Percentiles rank a stretch among this genome's conserved stretches.
Conservation (phyloP, 2,329 filamentous ascomycete species). For the Cytospora chrysosperma region DNA sequence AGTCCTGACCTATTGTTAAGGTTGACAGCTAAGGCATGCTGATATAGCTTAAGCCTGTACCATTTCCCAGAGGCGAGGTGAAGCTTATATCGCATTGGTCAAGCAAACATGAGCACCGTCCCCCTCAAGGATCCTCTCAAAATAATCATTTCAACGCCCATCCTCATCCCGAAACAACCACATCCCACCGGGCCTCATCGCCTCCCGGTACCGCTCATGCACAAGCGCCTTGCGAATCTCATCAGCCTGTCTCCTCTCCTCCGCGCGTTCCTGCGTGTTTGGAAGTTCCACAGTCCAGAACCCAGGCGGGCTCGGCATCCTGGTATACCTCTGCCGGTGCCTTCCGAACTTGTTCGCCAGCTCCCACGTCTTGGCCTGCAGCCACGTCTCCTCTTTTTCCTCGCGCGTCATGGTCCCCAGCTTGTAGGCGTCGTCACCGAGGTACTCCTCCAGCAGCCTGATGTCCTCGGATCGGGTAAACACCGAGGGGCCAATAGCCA, state of each 20-base stretch:
- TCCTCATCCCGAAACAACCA: slow-evolving; percentile 84
- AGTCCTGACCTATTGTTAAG: too few species aligned
- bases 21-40: too few species aligned
- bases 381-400: slow-evolving; percentile 65
- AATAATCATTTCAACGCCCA: slow-evolving; percentile 14
- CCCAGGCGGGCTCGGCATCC: slow-evolving; percentile 73
- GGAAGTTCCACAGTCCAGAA: slow-evolving; percentile 94
- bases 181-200: slow-evolving; percentile 70
- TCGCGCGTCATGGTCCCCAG: slow-evolving; percentile 55
- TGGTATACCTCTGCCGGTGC: slow-evolving; percentile 72
- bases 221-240: slow-evolving; percentile 63
- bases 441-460: slow-evolving; percentile 52
- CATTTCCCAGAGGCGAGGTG: too few species aligned
- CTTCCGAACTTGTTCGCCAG: slow-evolving; percentile 74
- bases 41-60: too few species aligned
- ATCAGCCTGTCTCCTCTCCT: slow-evolving; percentile 64
- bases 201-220: slow-evolving; percentile 74
- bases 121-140: neutral
- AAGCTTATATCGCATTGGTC: neutral
- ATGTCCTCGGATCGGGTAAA: slow-evolving; percentile 42
- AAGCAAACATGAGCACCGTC: neutral
- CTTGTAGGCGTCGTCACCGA: slow-evolving; percentile 60
- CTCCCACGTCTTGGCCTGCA: slow-evolving; percentile 72
- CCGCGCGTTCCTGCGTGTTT: slow-evolving; percentile 73
- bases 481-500: slow-evolving; percentile 35